A percentile compares a stretch with the other conserved stretches of the same genome.
These are phyloP conservation scores for Rugonectria rugulosa DNA, from an alignment of 2,329 filamentous ascomycete species.

Conservation along the genomic window DNA sequence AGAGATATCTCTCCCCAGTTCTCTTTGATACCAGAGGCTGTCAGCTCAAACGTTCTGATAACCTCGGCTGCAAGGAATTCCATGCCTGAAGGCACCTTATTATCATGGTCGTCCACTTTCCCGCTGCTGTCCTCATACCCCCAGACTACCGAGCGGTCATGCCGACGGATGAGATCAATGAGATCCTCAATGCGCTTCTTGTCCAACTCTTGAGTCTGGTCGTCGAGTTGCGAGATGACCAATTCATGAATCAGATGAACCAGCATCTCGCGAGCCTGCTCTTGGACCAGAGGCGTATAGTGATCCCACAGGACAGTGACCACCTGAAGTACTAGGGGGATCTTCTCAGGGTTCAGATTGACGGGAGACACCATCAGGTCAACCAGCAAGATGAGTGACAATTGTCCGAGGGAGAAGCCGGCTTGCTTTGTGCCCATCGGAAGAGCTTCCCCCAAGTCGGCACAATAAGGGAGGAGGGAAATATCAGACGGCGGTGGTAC, in stretches of 20 bases:
- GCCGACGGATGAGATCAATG: constrained; percentile 84
- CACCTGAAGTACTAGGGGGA: constrained; percentile 88
- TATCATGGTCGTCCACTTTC: constrained; percentile 74
- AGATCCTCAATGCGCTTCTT: constrained; percentile 85
- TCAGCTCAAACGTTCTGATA: constrained; percentile 83
- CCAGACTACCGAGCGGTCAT: constrained; percentile 89
- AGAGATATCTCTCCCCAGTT: constrained; percentile 90
- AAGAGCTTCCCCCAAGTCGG: constrained; percentile 79
- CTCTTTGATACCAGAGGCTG: constrained; percentile 86
- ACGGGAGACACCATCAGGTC: constrained; percentile 96
- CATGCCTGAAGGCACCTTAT: constrained; percentile 89
- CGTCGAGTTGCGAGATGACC: constrained; percentile 81
- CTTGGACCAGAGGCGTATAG: constrained; percentile 92
- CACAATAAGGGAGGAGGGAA: constrained; percentile 83
- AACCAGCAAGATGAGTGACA: constrained; percentile 91
- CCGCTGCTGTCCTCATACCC: constrained; percentile 92
- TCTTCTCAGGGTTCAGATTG: constrained; percentile 77
- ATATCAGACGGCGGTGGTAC: constrained; percentile 76
- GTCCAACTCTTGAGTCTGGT: constrained; percentile 65
- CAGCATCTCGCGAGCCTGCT: constrained; percentile 96
- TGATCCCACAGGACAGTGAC: constrained; percentile 97
- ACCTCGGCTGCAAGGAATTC: constrained; percentile 82
- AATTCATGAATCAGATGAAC: constrained; percentile 97
- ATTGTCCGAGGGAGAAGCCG: constrained; percentile 89
- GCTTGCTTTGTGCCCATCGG: constrained; percentile 91